These are phyloP conservation scores for Verticillium albo-atrum DNA, from an alignment of 2,329 filamentous ascomycete species.

Conservation along the genomic window DNA sequence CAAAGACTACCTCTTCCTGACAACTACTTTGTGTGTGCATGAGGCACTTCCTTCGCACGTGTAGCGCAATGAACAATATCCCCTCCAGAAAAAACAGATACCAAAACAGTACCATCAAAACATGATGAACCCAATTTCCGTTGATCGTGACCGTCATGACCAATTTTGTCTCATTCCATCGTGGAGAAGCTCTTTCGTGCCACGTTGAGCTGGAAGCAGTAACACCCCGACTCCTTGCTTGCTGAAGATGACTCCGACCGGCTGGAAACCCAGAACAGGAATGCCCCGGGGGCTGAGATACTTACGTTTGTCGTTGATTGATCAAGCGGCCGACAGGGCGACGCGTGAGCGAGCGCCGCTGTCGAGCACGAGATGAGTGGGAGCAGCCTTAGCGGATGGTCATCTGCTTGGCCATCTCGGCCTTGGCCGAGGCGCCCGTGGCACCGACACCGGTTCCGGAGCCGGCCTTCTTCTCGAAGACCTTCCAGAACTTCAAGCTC, in stretches of 20 bases:
- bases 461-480: conserved; percentile 97
- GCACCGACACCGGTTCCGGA: conserved; percentile 62
- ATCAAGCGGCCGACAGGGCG: background rate
- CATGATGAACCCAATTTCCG: background rate
- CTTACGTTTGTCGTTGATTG: conserved; percentile 33
- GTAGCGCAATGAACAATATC: background rate
- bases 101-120: background rate
- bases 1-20: background rate
- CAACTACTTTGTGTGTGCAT: background rate
- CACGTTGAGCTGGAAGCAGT: conserved; percentile 35
- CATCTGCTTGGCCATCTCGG: conserved; percentile 89
- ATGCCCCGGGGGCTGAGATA: conserved; percentile 40
- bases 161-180: conserved; percentile 15
- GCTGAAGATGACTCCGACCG: conserved; percentile 26
- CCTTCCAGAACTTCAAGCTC: conserved; percentile 99
- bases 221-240: conserved; percentile 50
- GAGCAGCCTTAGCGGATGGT: conserved; percentile 66
- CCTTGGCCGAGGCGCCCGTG: conserved; percentile 69
- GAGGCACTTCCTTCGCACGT: background rate
- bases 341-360: no score
- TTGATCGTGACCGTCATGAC: conserved; percentile 6
- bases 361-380: conserved; percentile 4
- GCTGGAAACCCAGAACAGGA: conserved; percentile 31
- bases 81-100: background rate
- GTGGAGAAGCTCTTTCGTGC: conserved; percentile 46